Percentiles rank a stretch among this genome's conserved stretches.
Evolutionary conservation across 176 grass and related monocot species (phyloP).

Genomic region (Aegilops longissima): DNA sequence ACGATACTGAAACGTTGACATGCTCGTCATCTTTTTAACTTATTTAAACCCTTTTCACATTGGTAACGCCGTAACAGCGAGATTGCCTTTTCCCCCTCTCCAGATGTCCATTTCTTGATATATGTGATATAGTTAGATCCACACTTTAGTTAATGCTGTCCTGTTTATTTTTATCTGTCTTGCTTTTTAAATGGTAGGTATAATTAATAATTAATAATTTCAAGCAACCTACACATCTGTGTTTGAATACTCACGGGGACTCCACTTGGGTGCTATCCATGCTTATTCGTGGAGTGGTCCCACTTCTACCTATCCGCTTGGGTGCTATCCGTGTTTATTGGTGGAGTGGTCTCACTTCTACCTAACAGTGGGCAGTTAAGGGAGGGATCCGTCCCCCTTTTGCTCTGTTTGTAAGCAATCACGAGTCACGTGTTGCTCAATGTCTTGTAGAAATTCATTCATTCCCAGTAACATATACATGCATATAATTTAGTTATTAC

Average conservation of each 20-base stretch:
- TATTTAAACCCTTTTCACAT: not conserved
- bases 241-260: too few species aligned
- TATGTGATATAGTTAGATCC: not conserved
- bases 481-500: not conserved
- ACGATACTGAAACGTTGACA: not conserved
- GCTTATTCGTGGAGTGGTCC: too few species aligned
- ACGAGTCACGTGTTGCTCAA: not conserved
- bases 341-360: too few species aligned
- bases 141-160: not conserved
- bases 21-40: not conserved
- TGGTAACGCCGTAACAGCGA: not conserved
- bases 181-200: not conserved
- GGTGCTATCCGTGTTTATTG: too few species aligned
- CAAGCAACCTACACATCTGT: too few species aligned
- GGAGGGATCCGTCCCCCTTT: too few species aligned
- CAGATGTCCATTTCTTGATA: not conserved
- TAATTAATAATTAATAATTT: not conserved
- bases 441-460: not conserved
- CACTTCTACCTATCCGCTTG: too few species aligned
- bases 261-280: too few species aligned
- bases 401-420: not conserved
- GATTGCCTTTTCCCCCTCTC: not conserved
- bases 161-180: slow-evolving; percentile 11
- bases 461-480: not conserved
- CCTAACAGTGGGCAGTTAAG: too few species aligned